A percentile compares a stretch with the other conserved stretches of the same genome.
These are phyloP conservation scores for Gossypium gossypioides DNA, from an alignment of 441 rosid genomes.

Conservation along the genomic window DNA sequence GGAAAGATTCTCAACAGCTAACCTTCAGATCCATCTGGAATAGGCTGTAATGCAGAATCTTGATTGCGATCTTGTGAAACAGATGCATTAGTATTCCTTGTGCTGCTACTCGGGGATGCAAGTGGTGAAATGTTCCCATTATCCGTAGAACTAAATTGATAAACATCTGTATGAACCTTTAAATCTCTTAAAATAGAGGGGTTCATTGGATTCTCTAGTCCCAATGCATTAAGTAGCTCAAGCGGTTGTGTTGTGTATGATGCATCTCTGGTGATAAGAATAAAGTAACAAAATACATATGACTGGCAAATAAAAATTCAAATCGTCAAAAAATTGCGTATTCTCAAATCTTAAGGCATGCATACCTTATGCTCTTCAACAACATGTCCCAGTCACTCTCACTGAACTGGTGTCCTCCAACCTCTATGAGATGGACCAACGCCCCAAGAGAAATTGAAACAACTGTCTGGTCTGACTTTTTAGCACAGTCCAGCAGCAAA, in stretches of 20 bases:
- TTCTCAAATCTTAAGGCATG: background rate
- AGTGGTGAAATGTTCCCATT: slow-evolving; percentile 35
- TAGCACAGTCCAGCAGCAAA: slow-evolving; percentile 94
- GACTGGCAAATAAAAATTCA: slow-evolving; percentile 11
- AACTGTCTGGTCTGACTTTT: slow-evolving; percentile 92
- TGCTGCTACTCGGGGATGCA: slow-evolving; percentile 30
- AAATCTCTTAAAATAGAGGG: slow-evolving; percentile 21
- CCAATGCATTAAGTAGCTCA: slow-evolving; percentile 85
- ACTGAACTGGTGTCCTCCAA: slow-evolving; percentile 97
- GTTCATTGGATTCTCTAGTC: slow-evolving; percentile 44
- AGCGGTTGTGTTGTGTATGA: slow-evolving; percentile 97
- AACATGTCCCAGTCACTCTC: slow-evolving; percentile 94
- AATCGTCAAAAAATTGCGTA: background rate
- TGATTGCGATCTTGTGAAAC: slow-evolving; percentile 9
- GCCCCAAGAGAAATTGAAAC: slow-evolving; percentile 97
- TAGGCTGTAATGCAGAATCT: slow-evolving; percentile 14
- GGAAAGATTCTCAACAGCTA: slow-evolving; percentile 6
- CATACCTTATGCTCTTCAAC: slow-evolving; percentile 92
- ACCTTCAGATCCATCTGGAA: slow-evolving; percentile 70
- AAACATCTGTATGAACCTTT: slow-evolving; percentile 30
- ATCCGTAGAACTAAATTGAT: slow-evolving; percentile 29
- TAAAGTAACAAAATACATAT: slow-evolving; percentile 6
- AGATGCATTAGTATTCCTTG: slow-evolving; percentile 8
- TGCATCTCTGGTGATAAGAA: slow-evolving; percentile 65
- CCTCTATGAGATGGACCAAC: slow-evolving; percentile 93